Evolutionary conservation across 768 basidiomycete species (phyloP), one percentile per base, ranked within the genome.

Genomic region (Suillus alpinus): DNA sequence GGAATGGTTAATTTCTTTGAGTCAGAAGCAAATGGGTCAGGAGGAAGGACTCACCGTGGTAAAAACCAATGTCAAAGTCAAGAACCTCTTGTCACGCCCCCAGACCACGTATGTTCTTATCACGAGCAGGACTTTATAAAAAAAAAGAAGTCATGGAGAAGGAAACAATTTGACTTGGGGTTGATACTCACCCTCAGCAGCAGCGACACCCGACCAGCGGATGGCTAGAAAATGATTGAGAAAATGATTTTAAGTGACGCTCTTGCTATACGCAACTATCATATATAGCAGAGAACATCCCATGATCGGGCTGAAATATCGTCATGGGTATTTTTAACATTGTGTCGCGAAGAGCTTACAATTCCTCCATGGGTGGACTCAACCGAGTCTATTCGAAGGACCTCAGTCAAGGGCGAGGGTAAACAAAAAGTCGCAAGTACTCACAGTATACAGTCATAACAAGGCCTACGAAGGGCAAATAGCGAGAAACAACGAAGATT

Each of bases 391-490:
- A 56, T 29, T 8, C n/a, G 14, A 6, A 5, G 23, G 8, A 29
- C 14, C 16, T 29, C 26, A 49, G 31, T 32, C 3, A 44, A 56
- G 23, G n/a, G 39, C 8, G 4, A 26, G 23, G 12, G 41, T 18
- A 13, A 23, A 47, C 13, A 56, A 23, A 56, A 14, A 10, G 39
- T 4, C 6, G 18, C 3, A 4, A 23, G 16, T 20, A 29, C 56
- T 26, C 31, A 32, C 56, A 29, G 20, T 56, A 56, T 56, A 44
- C 56, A 6, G 56, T 56, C 56, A 56, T 40, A n/a, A 2, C 56
- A 26, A 44, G 39, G 10, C 56, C 39, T 18, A 32, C 23, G 13
- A 56, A 56, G 12, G 56, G 56, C 10, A 49, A 3, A 49, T 56
- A 56, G 5, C 56, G 56, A 18, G 56, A 56, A 34, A 56, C 16